A percentile compares a stretch with the other conserved stretches of the same genome.
These are phyloP conservation scores for Amphirosellinia nigrospora DNA, from an alignment of 495 filamentous ascomycete species.

Conservation along the genomic window DNA sequence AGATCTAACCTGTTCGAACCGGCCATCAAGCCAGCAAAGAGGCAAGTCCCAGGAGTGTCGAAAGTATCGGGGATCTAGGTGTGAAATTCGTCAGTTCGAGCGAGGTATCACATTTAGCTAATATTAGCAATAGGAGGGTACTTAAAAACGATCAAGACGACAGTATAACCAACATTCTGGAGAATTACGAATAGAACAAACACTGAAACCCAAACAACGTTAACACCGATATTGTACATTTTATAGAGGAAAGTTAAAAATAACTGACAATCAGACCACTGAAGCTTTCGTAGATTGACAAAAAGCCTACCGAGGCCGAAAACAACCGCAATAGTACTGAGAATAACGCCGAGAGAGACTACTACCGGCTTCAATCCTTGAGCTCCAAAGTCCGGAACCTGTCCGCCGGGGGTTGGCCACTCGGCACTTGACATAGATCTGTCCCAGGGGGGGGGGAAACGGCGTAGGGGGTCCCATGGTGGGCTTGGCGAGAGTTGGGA, in stretches of 20 bases:
- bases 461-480: not conserved
- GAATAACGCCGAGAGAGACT: not conserved
- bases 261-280: not conserved
- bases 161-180: not conserved
- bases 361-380: not conserved
- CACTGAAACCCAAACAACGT: not conserved
- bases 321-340: not conserved
- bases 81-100: not conserved
- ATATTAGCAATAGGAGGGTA: not conserved
- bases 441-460: not conserved
- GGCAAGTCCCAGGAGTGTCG: not conserved
- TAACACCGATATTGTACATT: not conserved
- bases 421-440: not conserved
- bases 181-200: not conserved
- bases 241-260: not conserved
- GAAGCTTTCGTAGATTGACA: not conserved
- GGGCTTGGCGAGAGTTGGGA: not conserved
- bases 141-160: not conserved
- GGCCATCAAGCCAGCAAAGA: not conserved
- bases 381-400: not conserved
- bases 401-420: not conserved
- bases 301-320: not conserved
- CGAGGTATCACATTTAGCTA: not conserved
- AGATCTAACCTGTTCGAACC: not conserved
- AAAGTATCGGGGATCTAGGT: not conserved